These are phyloP conservation scores for Lecanicillium sp. DNA, from an alignment of 2,329 filamentous ascomycete genomes.

Conservation along the genomic window DNA sequence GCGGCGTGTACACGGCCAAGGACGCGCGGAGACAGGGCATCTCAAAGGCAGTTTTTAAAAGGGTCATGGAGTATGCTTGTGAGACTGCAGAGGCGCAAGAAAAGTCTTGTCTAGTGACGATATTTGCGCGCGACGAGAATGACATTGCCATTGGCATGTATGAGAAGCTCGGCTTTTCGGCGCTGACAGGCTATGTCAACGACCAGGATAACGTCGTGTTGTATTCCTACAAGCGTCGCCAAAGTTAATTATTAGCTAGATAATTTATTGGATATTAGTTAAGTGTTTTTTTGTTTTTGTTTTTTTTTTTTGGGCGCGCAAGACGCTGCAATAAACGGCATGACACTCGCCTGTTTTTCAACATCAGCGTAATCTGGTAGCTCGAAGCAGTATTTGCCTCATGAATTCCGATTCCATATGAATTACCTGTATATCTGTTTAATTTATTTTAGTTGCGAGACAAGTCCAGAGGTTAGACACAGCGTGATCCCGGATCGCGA, in stretches of 20 bases:
- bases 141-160: slow-evolving; percentile 6
- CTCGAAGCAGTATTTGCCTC: too few relatives aligned
- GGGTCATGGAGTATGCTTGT: not conserved
- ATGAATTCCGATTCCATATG: too few relatives aligned
- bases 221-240: not conserved
- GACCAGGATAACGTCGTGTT: slow-evolving; percentile 3
- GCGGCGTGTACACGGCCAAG: slow-evolving; percentile 6
- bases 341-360: too few relatives aligned
- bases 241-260: not conserved
- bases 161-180: not conserved
- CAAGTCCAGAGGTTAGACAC: not conserved
- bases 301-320: too few relatives aligned
- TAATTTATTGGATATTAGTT: not conserved
- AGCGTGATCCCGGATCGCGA: not conserved
- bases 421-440: too few relatives aligned
- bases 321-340: too few relatives aligned
- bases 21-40: slow-evolving; percentile 5
- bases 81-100: not conserved
- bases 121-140: not conserved
- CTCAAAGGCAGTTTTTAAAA: not conserved
- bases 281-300: too few relatives aligned
- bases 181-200: slow-evolving; percentile 9
- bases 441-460: too few relatives aligned
- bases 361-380: too few relatives aligned
- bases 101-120: slow-evolving; percentile 7